Base-by-base conservation (phyloP, 2,329 filamentous ascomycete genomes). In the Claviceps sp. region DNA sequence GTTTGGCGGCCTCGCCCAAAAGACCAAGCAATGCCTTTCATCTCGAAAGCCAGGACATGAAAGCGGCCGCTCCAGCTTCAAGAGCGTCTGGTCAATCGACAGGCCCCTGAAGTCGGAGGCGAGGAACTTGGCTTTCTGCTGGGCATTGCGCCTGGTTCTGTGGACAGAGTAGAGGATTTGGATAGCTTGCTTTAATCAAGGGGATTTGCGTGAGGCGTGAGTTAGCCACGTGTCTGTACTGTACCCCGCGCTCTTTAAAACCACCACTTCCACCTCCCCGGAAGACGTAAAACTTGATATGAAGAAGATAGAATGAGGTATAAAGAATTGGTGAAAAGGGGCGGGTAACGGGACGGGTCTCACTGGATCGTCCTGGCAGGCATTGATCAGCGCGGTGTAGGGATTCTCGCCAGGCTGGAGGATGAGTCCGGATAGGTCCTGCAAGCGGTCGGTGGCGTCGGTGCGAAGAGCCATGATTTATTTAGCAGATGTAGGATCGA, bases 1-100 rank as follows among this genome's bases (percentile, higher is more conserved):
- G 46, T 79, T 69, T 0, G 90, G 86, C 16, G 91, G 91, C 6
- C 90, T 76, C 3, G 86, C 88, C 88, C 89, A 96, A 62, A 96
- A 83, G 0, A 89, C 86, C 11, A 96, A 73, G 63, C 90, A 94
- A 61, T 95, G 77, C 42, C 91, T 75, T 43, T 80, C 78, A 63
- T 97, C 91, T 50, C 73, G 65, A 63, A 85, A 95, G 1, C 79
- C 80, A 1, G 82, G 83, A 56, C 87, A 76, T 38, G 84, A 69
- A 1, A 75, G 67, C 1, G 77, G 77, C 44, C 83, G 75, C 58
- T 84, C 77, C 37, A 95, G 70, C 52, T 83, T 82, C 48, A 82
- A 70, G 1, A 96, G 75, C 52, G 88, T 82, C 2, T 83, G 80
- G 62, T 97, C 91, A 50, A 91, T 76, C 48, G 79, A 79, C 60